Percentiles rank a stretch among this genome's conserved stretches.
Conservation (phyloP, 2,329 filamentous ascomycete genomes). For the Sphaerulina populicola region DNA sequence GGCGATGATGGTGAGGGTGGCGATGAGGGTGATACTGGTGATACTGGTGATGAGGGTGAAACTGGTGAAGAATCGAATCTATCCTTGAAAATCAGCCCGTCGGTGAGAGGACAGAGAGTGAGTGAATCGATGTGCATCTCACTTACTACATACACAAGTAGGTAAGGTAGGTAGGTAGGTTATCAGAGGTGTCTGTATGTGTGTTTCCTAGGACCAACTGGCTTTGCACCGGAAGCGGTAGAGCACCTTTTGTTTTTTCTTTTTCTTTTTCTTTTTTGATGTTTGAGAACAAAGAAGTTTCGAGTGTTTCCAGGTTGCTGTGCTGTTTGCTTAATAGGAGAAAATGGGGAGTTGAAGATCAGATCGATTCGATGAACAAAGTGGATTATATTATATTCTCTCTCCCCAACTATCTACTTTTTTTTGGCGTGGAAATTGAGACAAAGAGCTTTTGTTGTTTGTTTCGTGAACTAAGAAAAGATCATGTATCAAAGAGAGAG, state of each 20-base stretch:
- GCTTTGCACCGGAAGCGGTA: background rate
- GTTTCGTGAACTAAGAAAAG: background rate
- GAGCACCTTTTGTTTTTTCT: background rate
- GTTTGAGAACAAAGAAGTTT: background rate
- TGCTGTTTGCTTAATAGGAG: too few relatives aligned
- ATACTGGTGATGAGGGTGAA: too few relatives aligned
- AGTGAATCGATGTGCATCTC: constrained; percentile 1
- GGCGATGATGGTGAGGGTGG: too few relatives aligned
- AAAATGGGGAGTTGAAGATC: background rate
- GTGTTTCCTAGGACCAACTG: background rate
- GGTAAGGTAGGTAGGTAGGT: too few relatives aligned
- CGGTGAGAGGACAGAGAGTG: background rate
- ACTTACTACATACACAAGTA: background rate
- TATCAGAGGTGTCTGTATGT: background rate
- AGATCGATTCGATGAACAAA: too few relatives aligned
- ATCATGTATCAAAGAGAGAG: background rate
- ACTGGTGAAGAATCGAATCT: background rate
- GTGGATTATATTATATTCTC: background rate
- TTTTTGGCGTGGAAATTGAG: background rate
- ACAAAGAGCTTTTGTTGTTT: background rate
- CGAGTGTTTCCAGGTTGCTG: background rate
- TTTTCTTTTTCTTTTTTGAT: too few relatives aligned
- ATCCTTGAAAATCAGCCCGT: constrained; percentile 2
- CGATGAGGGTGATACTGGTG: too few relatives aligned
- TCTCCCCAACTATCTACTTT: too few relatives aligned